Evolutionary conservation across 768 basidiomycete species (phyloP).

Genomic region (Mycena epipterygia): DNA sequence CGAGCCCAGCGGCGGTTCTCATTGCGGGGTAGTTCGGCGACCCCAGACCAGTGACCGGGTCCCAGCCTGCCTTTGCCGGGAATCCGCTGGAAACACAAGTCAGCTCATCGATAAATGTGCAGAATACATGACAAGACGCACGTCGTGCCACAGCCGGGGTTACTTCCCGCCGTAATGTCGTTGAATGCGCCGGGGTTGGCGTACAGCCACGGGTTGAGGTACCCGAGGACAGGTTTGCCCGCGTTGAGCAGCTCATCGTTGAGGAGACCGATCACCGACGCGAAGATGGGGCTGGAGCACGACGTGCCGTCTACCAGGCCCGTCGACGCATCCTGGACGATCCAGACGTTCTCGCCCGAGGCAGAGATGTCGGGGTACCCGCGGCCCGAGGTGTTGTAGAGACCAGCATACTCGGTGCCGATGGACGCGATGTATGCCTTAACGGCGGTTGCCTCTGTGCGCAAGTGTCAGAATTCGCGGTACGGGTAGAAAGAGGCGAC

Average conservation of each 20-base stretch:
- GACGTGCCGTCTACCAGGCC: slow-evolving; percentile 58
- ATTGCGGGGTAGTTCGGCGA: slow-evolving; percentile 45
- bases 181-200: slow-evolving; percentile 48
- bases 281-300: slow-evolving; percentile 62
- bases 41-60: slow-evolving; percentile 55
- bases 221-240: slow-evolving; percentile 27
- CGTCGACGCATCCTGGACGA: slow-evolving; percentile 40
- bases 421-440: slow-evolving; percentile 34
- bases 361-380: slow-evolving; percentile 60
- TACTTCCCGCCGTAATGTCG: slow-evolving; percentile 57
- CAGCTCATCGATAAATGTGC: background rate
- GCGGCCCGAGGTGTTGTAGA: slow-evolving; percentile 32
- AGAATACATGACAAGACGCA: slow-evolving; percentile 46
- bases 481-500: background rate
- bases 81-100: slow-evolving; percentile 48
- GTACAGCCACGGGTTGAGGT: slow-evolving; percentile 55
- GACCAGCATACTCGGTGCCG: slow-evolving; percentile 30
- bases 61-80: slow-evolving; percentile 49
- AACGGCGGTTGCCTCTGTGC: slow-evolving; percentile 23
- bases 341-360: slow-evolving; percentile 45
- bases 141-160: slow-evolving; percentile 59
- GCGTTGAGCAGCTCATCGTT: slow-evolving; percentile 56
- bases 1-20: slow-evolving; percentile 31
- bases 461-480: background rate
- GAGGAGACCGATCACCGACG: slow-evolving; percentile 58